These are phyloP conservation scores for Puccinellia tenuiflora DNA, from an alignment of 176 grass and related monocot genomes.

Conservation along the genomic window DNA sequence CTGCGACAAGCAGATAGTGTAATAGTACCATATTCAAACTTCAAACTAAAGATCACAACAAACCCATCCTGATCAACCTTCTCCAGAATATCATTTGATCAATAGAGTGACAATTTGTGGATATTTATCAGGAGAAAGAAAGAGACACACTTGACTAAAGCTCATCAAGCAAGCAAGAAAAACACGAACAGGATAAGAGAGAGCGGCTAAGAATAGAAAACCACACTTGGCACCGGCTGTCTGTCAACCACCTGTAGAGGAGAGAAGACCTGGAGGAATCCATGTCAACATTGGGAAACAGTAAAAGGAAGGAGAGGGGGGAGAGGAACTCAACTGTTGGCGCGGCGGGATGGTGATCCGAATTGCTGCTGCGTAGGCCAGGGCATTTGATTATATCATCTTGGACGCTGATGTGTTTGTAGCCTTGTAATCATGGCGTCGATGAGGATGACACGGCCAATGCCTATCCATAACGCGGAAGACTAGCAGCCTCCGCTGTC, in stretches of 20 bases:
- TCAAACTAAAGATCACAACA: background rate
- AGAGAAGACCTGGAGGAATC: background rate
- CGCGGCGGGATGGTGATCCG: background rate
- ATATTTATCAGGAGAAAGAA: background rate
- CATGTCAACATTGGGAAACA: background rate
- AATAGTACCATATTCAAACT: background rate
- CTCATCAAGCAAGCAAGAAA: background rate
- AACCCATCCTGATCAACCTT: background rate
- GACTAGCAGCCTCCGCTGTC: background rate
- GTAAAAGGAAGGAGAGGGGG: background rate
- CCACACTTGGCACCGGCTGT: background rate
- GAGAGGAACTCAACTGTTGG: background rate
- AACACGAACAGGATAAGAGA: background rate
- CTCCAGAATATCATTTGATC: too few relatives aligned
- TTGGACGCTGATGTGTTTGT: slow-evolving; percentile 27
- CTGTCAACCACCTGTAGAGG: background rate
- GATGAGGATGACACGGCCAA: slow-evolving; percentile 15
- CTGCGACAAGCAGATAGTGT: background rate
- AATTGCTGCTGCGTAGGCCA: background rate
- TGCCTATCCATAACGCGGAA: slow-evolving; percentile 14
- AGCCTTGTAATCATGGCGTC: background rate
- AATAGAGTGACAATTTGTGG: background rate
- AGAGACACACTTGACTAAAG: background rate
- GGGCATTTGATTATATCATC: background rate
- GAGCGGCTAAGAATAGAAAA: background rate